phyloP scores from a whole-genome alignment of 2,329 filamentous ascomycete species.

The Fusarium nanum region DNA sequence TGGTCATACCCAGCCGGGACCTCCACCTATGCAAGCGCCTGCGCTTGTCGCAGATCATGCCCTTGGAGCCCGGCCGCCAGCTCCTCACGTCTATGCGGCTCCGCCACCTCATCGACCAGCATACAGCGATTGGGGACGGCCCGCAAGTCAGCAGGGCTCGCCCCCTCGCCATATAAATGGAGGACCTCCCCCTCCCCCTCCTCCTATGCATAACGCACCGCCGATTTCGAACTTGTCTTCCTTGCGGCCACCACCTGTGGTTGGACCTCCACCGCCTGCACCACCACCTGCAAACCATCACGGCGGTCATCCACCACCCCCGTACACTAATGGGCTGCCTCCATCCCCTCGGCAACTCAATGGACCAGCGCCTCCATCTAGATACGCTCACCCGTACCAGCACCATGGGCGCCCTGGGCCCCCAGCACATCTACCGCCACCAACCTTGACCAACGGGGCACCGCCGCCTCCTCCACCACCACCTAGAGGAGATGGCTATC shows the following conservation, averaged over 20 bases:
- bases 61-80: slow-evolving; percentile 46
- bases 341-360: slow-evolving; percentile 61
- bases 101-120: slow-evolving; percentile 44
- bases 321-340: slow-evolving; percentile 59
- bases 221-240: slow-evolving; percentile 55
- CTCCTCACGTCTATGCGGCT: slow-evolving; percentile 47
- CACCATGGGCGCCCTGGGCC: slow-evolving; percentile 43
- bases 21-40: slow-evolving; percentile 41
- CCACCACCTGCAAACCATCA: slow-evolving; percentile 57
- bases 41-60: slow-evolving; percentile 44
- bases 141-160: slow-evolving; percentile 62
- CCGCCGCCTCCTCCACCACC: slow-evolving; percentile 46
- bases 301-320: slow-evolving; percentile 47
- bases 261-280: slow-evolving; percentile 56
- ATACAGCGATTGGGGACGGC: slow-evolving; percentile 63
- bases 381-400: slow-evolving; percentile 56
- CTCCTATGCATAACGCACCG: slow-evolving; percentile 47
- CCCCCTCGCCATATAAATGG: slow-evolving; percentile 64
- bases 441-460: neutral
- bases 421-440: slow-evolving; percentile 8
- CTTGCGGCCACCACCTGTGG: slow-evolving; percentile 62
- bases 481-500: slow-evolving; percentile 50
- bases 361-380: slow-evolving; percentile 55
- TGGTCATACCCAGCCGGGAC: slow-evolving; percentile 37
- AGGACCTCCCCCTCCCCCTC: slow-evolving; percentile 42